These are phyloP conservation scores for Tricladium varicosporioides DNA, from an alignment of 2,329 filamentous ascomycete genomes.

Conservation along the genomic window DNA sequence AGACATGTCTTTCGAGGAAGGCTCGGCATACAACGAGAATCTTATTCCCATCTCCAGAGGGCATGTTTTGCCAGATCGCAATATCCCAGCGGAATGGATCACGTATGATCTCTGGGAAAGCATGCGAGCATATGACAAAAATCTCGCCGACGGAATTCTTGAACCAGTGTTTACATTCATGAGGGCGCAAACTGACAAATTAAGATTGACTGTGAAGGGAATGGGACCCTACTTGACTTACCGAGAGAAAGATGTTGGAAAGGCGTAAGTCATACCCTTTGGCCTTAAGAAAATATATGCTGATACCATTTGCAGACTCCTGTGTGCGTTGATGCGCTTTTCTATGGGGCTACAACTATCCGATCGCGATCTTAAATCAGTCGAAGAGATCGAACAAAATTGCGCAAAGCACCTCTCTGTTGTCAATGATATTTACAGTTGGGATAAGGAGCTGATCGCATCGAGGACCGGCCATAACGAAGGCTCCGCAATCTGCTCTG, in stretches of 20 bases:
- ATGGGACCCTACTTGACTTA: neutral
- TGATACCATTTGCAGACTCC: conserved; percentile 14
- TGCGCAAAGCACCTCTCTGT: conserved; percentile 39
- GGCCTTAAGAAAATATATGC: no score
- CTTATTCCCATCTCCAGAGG: conserved; percentile 38
- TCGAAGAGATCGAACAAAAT: conserved; percentile 34
- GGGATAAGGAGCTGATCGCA: conserved; percentile 34
- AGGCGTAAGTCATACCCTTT: no score
- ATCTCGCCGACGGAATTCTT: conserved; percentile 38
- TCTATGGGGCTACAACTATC: conserved; percentile 34
- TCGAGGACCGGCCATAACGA: conserved; percentile 21
- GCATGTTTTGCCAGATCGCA: conserved; percentile 32
- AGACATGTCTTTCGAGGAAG: conserved; percentile 40
- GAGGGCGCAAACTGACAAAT: conserved; percentile 39
- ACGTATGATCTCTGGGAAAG: conserved; percentile 40
- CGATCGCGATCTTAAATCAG: conserved; percentile 26
- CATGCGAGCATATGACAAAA: conserved; percentile 37
- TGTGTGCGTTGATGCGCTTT: conserved; percentile 40
- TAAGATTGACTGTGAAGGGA: conserved; percentile 17
- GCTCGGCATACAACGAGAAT: conserved; percentile 37
- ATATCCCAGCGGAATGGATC: conserved; percentile 38
- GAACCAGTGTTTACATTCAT: conserved; percentile 41
- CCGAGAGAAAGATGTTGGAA: neutral
- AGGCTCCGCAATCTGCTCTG: neutral
- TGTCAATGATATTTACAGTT: conserved; percentile 38